phyloP scores from a whole-genome alignment of 345 rosid genomes.

The Aegle marmelos region DNA sequence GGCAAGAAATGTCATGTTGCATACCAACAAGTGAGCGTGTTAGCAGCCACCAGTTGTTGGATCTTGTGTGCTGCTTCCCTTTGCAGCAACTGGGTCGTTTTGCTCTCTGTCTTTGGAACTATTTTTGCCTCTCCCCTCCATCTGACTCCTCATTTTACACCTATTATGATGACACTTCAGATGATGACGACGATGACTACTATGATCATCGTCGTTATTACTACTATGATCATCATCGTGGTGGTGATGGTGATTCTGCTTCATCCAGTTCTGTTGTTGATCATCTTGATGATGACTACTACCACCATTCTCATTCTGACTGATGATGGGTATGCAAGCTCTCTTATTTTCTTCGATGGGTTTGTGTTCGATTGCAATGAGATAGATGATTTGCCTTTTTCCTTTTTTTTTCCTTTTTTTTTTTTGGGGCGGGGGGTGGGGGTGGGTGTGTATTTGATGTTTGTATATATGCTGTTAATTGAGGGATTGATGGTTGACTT shows the following conservation, averaged over 20 bases:
- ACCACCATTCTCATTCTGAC: constrained; percentile 44
- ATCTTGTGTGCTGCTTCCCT: constrained; percentile 67
- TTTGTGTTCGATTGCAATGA: neutral
- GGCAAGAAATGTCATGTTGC: constrained; percentile 41
- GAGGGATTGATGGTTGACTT: neutral
- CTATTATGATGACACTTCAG: constrained; percentile 26
- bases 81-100: constrained; percentile 62
- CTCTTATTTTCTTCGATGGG: neutral
- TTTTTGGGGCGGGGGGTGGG: neutral
- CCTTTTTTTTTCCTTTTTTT: too few species aligned
- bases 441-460: neutral
- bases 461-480: neutral
- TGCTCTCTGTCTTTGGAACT: constrained; percentile 51
- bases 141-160: constrained; percentile 46
- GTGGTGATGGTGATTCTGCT: neutral
- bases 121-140: constrained; percentile 59
- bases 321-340: constrained; percentile 20
- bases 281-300: constrained; percentile 34
- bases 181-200: constrained; percentile 11
- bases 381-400: too few species aligned
- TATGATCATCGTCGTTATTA: constrained; percentile 23
- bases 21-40: constrained; percentile 40
- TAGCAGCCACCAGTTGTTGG: constrained; percentile 48
- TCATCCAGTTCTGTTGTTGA: neutral
- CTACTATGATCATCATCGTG: neutral